Percentiles rank a stretch among this genome's conserved stretches.
phyloP scores from a whole-genome alignment of 495 filamentous ascomycete species.

The Clavariopsis aquatica region DNA sequence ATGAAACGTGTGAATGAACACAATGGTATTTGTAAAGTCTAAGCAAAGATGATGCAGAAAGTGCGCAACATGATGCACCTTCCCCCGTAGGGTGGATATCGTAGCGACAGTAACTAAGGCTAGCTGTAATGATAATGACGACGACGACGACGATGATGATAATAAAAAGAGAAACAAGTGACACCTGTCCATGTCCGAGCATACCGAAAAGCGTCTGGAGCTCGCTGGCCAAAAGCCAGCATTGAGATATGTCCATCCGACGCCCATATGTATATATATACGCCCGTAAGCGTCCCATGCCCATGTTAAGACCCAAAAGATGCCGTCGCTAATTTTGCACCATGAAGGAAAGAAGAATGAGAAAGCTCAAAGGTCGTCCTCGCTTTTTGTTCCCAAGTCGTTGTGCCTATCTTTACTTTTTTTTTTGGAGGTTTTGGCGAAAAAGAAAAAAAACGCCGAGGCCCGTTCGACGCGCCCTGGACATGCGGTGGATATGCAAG shows the following conservation, averaged over 20 bases:
- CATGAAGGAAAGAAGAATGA: background rate
- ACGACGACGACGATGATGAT: too few relatives aligned
- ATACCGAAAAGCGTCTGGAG: constrained; percentile 1
- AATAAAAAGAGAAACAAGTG: background rate
- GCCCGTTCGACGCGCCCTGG: background rate
- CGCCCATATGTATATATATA: too few relatives aligned
- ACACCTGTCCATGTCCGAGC: background rate
- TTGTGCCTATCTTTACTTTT: background rate
- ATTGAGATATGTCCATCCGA: background rate
- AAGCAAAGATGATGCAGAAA: background rate
- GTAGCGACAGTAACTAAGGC: background rate
- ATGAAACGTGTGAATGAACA: too few relatives aligned
- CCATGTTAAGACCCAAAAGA: background rate
- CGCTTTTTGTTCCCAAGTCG: constrained; percentile 5
- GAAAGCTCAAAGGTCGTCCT: constrained; percentile 20
- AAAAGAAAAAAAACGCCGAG: constrained; percentile 10
- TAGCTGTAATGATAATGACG: background rate
- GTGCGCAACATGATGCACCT: background rate
- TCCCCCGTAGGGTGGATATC: background rate
- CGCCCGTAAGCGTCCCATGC: background rate
- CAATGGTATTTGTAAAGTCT: background rate
- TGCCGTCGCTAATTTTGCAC: background rate
- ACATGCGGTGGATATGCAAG: background rate
- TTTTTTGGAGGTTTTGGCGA: too few relatives aligned
- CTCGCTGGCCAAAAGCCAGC: background rate